Evolutionary conservation across 2,329 filamentous ascomycete species (phyloP).

Genomic region (Aschersonia sp.): DNA sequence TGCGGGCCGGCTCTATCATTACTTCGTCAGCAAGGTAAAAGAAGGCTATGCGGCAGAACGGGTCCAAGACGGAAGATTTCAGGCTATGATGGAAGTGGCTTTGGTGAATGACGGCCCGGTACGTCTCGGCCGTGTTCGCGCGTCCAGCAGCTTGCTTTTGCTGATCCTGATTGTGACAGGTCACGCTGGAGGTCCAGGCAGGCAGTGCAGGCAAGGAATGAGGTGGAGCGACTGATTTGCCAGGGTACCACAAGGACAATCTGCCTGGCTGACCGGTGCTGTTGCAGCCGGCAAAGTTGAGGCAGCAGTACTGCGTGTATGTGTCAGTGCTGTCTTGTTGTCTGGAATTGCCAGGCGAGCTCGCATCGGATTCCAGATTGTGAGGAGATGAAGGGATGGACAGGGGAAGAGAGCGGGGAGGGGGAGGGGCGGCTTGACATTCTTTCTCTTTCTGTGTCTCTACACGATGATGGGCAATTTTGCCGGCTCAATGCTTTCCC

Average conservation of each 20-base stretch:
- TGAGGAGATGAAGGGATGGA: too few species aligned
- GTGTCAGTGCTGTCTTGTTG: too few species aligned
- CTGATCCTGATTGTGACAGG: slow-evolving; percentile 2
- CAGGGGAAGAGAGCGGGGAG: too few species aligned
- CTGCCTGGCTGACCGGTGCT: too few species aligned
- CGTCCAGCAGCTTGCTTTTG: too few species aligned
- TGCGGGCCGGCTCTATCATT: slow-evolving; percentile 67
- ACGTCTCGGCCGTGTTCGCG: slow-evolving; percentile 8
- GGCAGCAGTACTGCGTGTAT: too few species aligned
- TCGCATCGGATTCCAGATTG: too few species aligned
- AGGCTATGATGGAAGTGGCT: slow-evolving; percentile 97
- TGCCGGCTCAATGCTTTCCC: not conserved
- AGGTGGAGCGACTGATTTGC: not conserved
- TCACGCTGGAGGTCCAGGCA: slow-evolving; percentile 10
- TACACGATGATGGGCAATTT: not conserved
- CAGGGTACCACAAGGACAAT: too few species aligned
- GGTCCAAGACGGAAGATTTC: slow-evolving; percentile 92
- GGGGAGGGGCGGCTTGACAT: not conserved
- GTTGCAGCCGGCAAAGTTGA: too few species aligned
- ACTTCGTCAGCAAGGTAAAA: slow-evolving; percentile 66
- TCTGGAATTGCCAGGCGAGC: too few species aligned
- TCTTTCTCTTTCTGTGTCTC: not conserved
- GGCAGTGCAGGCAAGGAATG: slow-evolving; percentile 2
- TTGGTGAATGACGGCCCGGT: slow-evolving; percentile 75
- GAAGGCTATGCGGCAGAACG: slow-evolving; percentile 55